Evolutionary conservation across 805 yeast genomes (phyloP), one percentile per base, ranked within the genome.

Genomic region (Yarrowia osloensis): DNA sequence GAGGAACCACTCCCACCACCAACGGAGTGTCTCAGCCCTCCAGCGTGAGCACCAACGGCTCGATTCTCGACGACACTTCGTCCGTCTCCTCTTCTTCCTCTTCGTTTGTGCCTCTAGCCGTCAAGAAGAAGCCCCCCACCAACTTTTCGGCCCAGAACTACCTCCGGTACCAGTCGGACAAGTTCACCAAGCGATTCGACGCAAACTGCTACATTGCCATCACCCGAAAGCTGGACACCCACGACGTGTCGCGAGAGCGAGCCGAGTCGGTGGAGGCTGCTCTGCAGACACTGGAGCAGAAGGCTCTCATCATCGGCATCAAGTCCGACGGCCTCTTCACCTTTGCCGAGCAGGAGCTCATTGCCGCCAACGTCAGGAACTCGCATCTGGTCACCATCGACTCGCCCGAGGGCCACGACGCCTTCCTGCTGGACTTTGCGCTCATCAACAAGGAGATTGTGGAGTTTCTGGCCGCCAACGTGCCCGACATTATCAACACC

Each of bases 331-430:
- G 97, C 0, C 80, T 95, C 29, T 95, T 95, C 79, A 94, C 98
- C 0, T 86, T 89, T 72, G 85, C 93, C 22, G 99, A 95, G 78
- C 99, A 95, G 77, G 90, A 90, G 73, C 85, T 87, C 63, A 82
- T 95, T 57, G 96, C 96, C 1, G 84, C 85, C 46, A 80, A 86
- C 73, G 84, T 95, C 68, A 93, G 92, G 8, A 82, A 89, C 71
- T 82, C 96, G 1, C 76, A 72, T 7, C 80, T 95, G 70, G 86
- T 87, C 71, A 86, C 86, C 72, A 87, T 95, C 49, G 85, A 89
- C 70, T 92, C 98, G 0, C 95, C 94, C 13, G 99, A 95, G 73
- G 99, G 99, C 19, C 99, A 95, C 74, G 99, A 95, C 79, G 99
- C 98, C 2, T 95, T 95, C 74, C 79, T 95, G 69, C 81, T 95